phyloP scores from a whole-genome alignment of 169 alveolate species.

The Theileria luwenshuni region DNA sequence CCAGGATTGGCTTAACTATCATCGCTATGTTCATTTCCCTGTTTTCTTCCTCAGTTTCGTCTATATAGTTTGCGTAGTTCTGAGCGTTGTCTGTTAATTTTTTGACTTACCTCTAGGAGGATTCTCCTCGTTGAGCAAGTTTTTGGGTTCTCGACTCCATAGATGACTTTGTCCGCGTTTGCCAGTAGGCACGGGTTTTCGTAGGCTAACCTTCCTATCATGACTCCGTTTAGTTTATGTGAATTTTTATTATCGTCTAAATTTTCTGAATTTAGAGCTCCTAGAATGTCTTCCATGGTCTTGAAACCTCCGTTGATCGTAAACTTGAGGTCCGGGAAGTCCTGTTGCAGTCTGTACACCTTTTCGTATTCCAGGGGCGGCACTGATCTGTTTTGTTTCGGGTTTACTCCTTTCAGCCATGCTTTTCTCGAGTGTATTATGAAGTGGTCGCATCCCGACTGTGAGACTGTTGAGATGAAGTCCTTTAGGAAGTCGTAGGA shows the following conservation, averaged over 20 bases:
- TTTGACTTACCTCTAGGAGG: conserved; percentile 66
- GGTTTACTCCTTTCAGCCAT: conserved; percentile 89
- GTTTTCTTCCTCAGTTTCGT: conserved; percentile 37
- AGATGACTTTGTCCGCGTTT: conserved; percentile 73
- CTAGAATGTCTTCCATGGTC: conserved; percentile 72
- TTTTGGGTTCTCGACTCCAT: conserved; percentile 57
- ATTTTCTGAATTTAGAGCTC: conserved; percentile 59
- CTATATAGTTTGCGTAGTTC: conserved; percentile 65
- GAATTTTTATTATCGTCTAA: conserved; percentile 23
- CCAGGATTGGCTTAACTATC: conserved; percentile 79
- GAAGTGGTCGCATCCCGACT: conserved; percentile 87
- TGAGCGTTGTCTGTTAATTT: conserved; percentile 29
- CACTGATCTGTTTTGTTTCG: conserved; percentile 89
- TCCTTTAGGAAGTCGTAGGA: conserved; percentile 78
- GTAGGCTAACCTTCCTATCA: conserved; percentile 85
- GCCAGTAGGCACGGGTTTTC: conserved; percentile 79
- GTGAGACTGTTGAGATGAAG: conserved; percentile 79
- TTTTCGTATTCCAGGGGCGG: conserved; percentile 91
- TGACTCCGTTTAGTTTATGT: conserved; percentile 76
- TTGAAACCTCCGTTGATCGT: conserved; percentile 92
- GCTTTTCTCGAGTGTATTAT: conserved; percentile 95
- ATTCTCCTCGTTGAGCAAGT: conserved; percentile 73
- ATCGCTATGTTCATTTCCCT: conserved; percentile 44
- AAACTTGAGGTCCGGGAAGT: conserved; percentile 88
- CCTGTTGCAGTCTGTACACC: conserved; percentile 84